Evolutionary conservation across 352 stramenopile genomes (phyloP), one percentile per base, ranked within the genome.

Genomic region (Phytophthora cactorum): DNA sequence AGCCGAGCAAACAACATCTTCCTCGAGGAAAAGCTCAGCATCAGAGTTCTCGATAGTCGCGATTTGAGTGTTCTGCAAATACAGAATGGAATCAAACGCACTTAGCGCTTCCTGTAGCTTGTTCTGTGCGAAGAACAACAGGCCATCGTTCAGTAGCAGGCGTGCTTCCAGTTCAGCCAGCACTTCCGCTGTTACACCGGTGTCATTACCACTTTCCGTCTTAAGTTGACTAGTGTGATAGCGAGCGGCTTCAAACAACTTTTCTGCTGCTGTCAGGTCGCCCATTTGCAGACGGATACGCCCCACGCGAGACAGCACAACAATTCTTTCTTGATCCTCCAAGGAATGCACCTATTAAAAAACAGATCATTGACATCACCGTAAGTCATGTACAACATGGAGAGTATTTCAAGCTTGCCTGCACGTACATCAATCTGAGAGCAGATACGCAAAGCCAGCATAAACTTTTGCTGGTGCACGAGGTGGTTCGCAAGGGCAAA

Each of bases 281-380:
- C 86, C 86, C 77, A 95, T 90, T 34, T 95, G 84, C 43, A 95
- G 58, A 58, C 87, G 74, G 22, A 93, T 73, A n/a, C 86, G 81
- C 7, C 86, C 84, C 38, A 95, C 55, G 0, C 86, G 84, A 22
- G 84, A 93, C 52, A 87, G 36, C 52, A 81, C 68, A 32, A 89
- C 43, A 11, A 88, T 69, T 32, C 74, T 74, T 54, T 92, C 84
- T 31, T 70, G 59, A 31, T 66, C 60, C 8, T 75, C 38, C 50
- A 90, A 54, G 27, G 45, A 60, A 2, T 84, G 62, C 9, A 74
- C 75, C 84, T 90, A 47, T 57, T 36, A n/a, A n/a, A 47, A 41
- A 29, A 45, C 17, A 62, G 6, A 41, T 56, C 17, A 51, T 10
- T 25, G 52, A 31, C 38, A 63, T 28, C 11, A 60, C 32, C 31